Evolutionary conservation across 208 protist species (phyloP).

Genomic region (Trypanosomatidae sp.): DNA sequence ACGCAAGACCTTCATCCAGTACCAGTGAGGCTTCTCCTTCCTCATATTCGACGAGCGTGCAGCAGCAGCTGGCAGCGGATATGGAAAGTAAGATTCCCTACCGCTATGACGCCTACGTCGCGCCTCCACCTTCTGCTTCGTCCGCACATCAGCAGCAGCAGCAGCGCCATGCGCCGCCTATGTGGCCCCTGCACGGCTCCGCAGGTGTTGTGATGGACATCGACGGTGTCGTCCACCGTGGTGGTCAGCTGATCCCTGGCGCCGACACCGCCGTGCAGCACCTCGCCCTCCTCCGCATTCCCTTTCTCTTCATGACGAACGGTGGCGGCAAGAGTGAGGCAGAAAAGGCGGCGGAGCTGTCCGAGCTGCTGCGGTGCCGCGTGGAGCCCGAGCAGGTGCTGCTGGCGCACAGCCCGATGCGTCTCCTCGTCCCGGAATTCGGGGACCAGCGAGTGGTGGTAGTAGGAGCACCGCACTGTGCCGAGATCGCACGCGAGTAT

Average conservation of each 20-base stretch:
- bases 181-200: constrained; percentile 80
- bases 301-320: constrained; percentile 87
- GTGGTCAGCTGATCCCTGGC: constrained; percentile 64
- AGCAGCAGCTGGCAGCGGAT: constrained; percentile 46
- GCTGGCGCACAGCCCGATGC: constrained; percentile 82
- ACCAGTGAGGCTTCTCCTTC: no score
- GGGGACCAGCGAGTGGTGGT: constrained; percentile 56
- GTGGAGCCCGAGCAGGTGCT: constrained; percentile 66
- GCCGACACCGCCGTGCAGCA: constrained; percentile 68
- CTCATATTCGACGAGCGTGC: constrained; percentile 46
- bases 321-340: constrained; percentile 60
- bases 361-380: constrained; percentile 45
- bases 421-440: constrained; percentile 55
- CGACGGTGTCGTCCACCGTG: constrained; percentile 78
- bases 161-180: background rate
- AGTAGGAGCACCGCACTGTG: constrained; percentile 50
- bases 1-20: background rate
- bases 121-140: background rate
- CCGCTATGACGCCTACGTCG: constrained; percentile 49
- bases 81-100: constrained; percentile 79
- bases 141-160: no score
- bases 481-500: constrained; percentile 54
- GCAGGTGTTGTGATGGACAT: constrained; percentile 84
- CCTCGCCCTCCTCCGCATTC: constrained; percentile 63
- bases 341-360: constrained; percentile 73